A percentile compares a stretch with the other conserved stretches of the same genome.
Evolutionary conservation across 2,329 filamentous ascomycete genomes (phyloP).

Genomic region (Dactylonectria macrodidyma): DNA sequence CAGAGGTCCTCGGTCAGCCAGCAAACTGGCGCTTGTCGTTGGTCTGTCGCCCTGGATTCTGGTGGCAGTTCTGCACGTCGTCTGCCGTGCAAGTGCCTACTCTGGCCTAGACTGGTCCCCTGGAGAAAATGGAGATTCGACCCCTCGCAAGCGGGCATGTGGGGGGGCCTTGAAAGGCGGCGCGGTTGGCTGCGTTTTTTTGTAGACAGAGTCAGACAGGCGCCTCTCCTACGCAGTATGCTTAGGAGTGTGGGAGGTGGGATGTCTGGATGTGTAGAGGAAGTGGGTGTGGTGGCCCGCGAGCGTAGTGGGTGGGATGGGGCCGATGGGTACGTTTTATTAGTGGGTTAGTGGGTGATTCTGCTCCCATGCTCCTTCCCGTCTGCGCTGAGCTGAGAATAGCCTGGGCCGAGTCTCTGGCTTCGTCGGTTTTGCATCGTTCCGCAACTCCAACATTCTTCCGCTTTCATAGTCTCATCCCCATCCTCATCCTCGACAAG

Average conservation of each 20-base stretch:
- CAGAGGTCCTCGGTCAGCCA: conserved; percentile 7
- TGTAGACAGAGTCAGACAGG: neutral
- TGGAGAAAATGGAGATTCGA: conserved; percentile 23
- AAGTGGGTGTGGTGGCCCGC: conserved; percentile 14
- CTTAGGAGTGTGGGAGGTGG: neutral
- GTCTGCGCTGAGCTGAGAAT: conserved; percentile 27
- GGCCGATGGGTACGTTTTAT: neutral
- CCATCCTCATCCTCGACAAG: neutral
- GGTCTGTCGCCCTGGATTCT: conserved; percentile 1
- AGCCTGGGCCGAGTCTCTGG: conserved; percentile 6
- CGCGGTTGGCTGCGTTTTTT: conserved; percentile 18
- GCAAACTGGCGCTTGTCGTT: conserved; percentile 20
- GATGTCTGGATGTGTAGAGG: conserved; percentile 1
- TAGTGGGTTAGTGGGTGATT: conserved; percentile 22
- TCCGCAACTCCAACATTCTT: neutral
- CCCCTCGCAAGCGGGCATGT: conserved; percentile 25
- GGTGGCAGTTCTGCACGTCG: neutral
- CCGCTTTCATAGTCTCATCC: neutral
- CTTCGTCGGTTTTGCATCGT: conserved; percentile 7
- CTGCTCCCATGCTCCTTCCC: conserved; percentile 18
- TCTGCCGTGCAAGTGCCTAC: conserved; percentile 25
- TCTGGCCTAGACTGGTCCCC: conserved; percentile 26
- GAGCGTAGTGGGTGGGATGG: conserved; percentile 10
- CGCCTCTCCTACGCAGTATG: too few relatives aligned
- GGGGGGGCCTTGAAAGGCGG: conserved; percentile 15